Evolutionary conservation across 2,329 filamentous ascomycete species (phyloP), one percentile per base, ranked within the genome.

Genomic region (Hypoxylon sp.): DNA sequence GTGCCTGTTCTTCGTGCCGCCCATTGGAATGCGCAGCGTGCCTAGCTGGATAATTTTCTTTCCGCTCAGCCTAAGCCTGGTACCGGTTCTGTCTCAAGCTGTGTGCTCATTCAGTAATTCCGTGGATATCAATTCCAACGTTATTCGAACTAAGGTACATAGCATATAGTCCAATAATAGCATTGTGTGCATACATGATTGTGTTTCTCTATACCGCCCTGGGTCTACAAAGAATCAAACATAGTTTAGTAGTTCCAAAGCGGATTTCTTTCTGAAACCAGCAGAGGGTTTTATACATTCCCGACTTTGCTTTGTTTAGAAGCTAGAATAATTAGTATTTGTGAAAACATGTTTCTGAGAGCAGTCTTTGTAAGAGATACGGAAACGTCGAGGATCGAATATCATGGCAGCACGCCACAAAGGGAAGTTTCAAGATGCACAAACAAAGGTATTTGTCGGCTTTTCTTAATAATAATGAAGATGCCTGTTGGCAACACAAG

Each of bases 371-470:
- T 66, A n/a, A 13, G 30, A 23, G 17, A 28, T 41, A 69, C 65
- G 69, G 49, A 72, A 72, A 62, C 69, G 67, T 72, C 67, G 25
- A 65, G 21, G n/a, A 32, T 28, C 23, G 43, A 49, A 60, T 14
- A 49, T 36, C 23, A 60, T 63, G 52, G 41, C 50, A 51, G 19
- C 13, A 28, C 19, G 23, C 70, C 65, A 68, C 66, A 72, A 70
- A 34, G 52, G 64, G 71, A 60, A 67, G 63, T 6, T 23, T 23
- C 2, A 51, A 23, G 28, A 58, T n/a, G n/a, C 60, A 72, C 71
- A 73, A 57, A 72, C 71, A 73, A 73, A 73, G 71, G 61, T 38
- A 23, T 11, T 10, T 50, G 38, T 32, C 19, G 28, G 55, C 56
- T 62, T 46, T 45, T 56, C 57, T 66, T 65, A 60, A 68, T 63